Conservation (phyloP, 2,329 filamentous ascomycete species). For the Exophiala xenobiotica region DNA sequence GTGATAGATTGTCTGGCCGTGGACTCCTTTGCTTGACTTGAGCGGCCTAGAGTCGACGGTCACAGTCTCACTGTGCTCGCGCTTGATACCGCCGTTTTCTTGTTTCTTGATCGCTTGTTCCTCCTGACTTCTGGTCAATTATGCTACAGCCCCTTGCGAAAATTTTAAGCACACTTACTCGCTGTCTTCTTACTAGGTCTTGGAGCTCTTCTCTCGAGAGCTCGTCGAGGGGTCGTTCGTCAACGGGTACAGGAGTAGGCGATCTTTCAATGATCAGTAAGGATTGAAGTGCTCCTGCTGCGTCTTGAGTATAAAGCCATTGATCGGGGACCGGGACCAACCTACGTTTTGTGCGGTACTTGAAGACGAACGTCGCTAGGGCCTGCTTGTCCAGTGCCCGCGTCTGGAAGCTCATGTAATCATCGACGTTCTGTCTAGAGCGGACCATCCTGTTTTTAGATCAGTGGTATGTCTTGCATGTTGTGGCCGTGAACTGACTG, state of each 20-base stretch:
- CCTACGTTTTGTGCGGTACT: slow-evolving; percentile 32
- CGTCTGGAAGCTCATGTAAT: too few species aligned
- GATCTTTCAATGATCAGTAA: slow-evolving; percentile 34
- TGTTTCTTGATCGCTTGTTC: slow-evolving; percentile 8
- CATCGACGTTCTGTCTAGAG: too few species aligned
- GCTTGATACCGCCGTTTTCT: slow-evolving; percentile 9
- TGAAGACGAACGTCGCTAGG: slow-evolving; percentile 32
- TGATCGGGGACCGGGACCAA: neutral
- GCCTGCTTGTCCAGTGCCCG: neutral
- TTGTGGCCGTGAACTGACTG: slow-evolving; percentile 4
- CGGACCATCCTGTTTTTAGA: neutral
- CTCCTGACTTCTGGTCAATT: neutral
- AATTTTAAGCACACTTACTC: slow-evolving; percentile 25
- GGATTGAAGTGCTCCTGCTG: slow-evolving; percentile 33
- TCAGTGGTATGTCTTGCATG: neutral
- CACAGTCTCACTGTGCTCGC: neutral
- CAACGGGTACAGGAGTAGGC: slow-evolving; percentile 32
- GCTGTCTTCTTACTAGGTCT: slow-evolving; percentile 28
- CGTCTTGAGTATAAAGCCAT: slow-evolving; percentile 6
- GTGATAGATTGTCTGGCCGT: slow-evolving; percentile 15
- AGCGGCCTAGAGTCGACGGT: slow-evolving; percentile 1
- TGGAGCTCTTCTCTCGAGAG: slow-evolving; percentile 30
- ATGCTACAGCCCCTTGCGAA: neutral
- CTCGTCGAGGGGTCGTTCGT: slow-evolving; percentile 29
- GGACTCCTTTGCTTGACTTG: slow-evolving; percentile 12